A percentile compares a stretch with the other conserved stretches of the same genome.
Conservation (phyloP, 2,329 filamentous ascomycete genomes). For the Aspergillus carbonarius region DNA sequence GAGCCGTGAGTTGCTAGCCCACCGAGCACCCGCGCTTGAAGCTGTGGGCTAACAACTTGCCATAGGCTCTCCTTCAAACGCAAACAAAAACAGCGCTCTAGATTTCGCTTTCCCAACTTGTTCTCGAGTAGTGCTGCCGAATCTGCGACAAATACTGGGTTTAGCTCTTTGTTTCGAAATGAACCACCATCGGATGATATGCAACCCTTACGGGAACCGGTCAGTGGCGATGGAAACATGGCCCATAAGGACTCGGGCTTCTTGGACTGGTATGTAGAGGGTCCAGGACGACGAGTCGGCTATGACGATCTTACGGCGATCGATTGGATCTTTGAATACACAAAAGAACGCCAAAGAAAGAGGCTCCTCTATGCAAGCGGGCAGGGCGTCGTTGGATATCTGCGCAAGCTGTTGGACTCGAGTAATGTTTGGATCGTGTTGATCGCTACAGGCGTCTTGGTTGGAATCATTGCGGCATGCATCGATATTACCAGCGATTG, state of each 20-base stretch:
- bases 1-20: constrained; percentile 33
- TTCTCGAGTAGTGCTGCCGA: constrained; percentile 33
- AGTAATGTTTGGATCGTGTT: constrained; percentile 92
- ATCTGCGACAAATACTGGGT: constrained; percentile 19
- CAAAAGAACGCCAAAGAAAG: constrained; percentile 86
- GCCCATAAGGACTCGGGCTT: constrained; percentile 42
- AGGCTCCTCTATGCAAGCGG: constrained; percentile 70
- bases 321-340: constrained; percentile 99
- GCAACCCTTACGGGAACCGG: constrained; percentile 24
- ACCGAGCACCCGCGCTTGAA: neutral
- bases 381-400: constrained; percentile 69
- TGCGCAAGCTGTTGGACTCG: constrained; percentile 73
- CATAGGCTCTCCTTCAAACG: constrained; percentile 44
- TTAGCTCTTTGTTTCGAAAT: constrained; percentile 28
- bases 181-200: constrained; percentile 27
- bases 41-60: neutral
- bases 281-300: constrained; percentile 81
- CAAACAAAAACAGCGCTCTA: constrained; percentile 41
- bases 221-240: constrained; percentile 25
- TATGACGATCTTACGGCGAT: constrained; percentile 97
- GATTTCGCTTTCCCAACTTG: constrained; percentile 42
- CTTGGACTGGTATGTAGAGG: constrained; percentile 84
- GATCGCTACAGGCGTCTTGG: constrained; percentile 78
- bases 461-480: constrained; percentile 78
- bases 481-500: constrained; percentile 92